Evolutionary conservation across 129 eudicot genomes (phyloP), one percentile per base, ranked within the genome.

Genomic region (Flaveria sonorensis): DNA sequence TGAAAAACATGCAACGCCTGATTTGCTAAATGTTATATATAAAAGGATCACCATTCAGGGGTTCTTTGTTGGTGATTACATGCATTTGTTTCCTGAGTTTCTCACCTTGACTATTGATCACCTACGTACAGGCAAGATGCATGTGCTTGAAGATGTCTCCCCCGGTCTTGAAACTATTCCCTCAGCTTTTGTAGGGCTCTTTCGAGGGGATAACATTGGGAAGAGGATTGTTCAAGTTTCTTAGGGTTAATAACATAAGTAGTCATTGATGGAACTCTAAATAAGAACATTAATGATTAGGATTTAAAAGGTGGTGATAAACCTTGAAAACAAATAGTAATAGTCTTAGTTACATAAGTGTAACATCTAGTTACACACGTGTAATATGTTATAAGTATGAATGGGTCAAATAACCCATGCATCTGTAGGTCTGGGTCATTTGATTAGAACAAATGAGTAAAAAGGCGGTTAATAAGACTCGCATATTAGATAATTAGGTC

Each of bases 41-140:
- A 92, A 90, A 66, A 67, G 96, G 59, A 86, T 92, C 26, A 86
- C 78, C 0, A 86, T 92, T 14, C 86, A 66, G 50, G 98, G 98
- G 9, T 92, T 92, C 75, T 79, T 92, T 42, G 83, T 83, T 0
- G 81, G 74, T 21, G 96, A 92, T 81, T 68, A 65, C 68, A 23
- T 85, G 70, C 28, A 61, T 11, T 32, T 71, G 61, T 85, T 84
- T 50, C 82, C 76, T 0, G 89, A 92, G 50, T 90, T 90, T 68
- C 30, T 90, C 11, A 65, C 88, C 4, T 72, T 55, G 4, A 92
- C 96, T 28, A 20, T 85, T 10, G 87, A 86, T 59, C 79, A 92
- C 47, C 79, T 92, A 6, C 78, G 45, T 0, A 57, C 75, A 3
- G 89, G 89, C 7, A 79, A 85, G 66, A 81, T 89, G 81, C 82